Evolutionary conservation across 1,139 yeast genomes (phyloP), one percentile per base, ranked within the genome.

Genomic region (Fermentozyma sake): DNA sequence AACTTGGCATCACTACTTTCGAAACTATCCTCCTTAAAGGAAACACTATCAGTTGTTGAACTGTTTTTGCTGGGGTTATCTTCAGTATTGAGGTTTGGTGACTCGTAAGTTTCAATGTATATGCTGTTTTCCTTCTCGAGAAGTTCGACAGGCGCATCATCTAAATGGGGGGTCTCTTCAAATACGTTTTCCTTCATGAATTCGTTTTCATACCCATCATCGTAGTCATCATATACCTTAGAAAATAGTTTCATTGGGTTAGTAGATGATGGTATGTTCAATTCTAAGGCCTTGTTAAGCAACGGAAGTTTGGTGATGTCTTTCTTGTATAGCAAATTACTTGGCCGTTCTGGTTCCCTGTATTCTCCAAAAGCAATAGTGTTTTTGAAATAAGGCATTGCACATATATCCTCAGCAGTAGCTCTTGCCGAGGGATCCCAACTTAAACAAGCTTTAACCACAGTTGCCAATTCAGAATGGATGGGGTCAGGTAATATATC

Each of bases 401-500:
- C 30, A 32, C 75, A 58, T 16, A 80, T 37, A 5, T 52, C 52
- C 4, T 56, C 59, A 4, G 68, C 76, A 29, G 67, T 63, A 1
- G 72, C 65, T 42, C 91, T 62, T 5, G 54, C 46, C 16, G 55
- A 52, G 2, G 89, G 87, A 47, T 79, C 73, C 91, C 91, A 80
- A 8, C 64, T 53, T 16, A 80, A 58, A 45, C 87, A 80, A 0
- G 58, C 53, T 41, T 65, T 62, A n/a, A 79, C 63, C 3, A 78
- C 73, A 12, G 70, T 69, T 25, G 64, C 58, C 24, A 79, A 58
- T 6, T 56, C 58, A 2, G 22, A 15, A 16, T 53, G 46, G 6
- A 32, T 37, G 1, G 52, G 39, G 16, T 43, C 33, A 2, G 57
- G 55, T 16, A 63, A 32, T 4, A 67, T 35, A 10, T 58, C 52